Evolutionary conservation across 2,329 filamentous ascomycete species (phyloP), one percentile per base, ranked within the genome.

Genomic region (Penicillium sp.): DNA sequence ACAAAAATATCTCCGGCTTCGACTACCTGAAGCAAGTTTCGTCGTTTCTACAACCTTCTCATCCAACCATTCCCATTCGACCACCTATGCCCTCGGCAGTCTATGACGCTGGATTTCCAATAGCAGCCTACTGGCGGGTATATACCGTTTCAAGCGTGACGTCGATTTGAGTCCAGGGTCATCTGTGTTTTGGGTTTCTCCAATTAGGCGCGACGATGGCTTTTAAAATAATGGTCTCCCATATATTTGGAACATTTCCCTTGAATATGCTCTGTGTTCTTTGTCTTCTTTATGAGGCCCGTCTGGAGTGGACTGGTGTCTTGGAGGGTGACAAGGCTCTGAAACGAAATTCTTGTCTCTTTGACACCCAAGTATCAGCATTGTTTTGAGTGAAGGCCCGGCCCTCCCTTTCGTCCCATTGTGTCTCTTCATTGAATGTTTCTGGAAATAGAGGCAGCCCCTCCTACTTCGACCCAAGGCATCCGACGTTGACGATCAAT

Each of bases 241-340:
- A 33, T 48, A 50, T 50, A 53, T 50, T 29, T 51, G 41, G 32
- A 34, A 47, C 46, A 16, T 15, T 40, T 32, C 33, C 47, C 19
- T 32, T 32, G 33, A 23, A 7, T 30, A 36, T 38, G 13, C 19
- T 36, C 17, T 28, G 15, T 19, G 19, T 25, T 41, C 15, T 39
- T 39, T 31, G 18, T 41, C 34, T 27, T 27, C 4, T 29, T 14
- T 13, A 23, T 21, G 14, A 39, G 27, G 16, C 35, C 13, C 28
- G 26, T 42, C 21, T 31, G 5, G 31, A 27, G 21, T 26, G 27
- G 20, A 16, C 21, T 37, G 39, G 16, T 34, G 33, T 19, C 21
- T 34, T 40, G 25, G 30, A 41, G n/a, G n/a, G n/a, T n/a, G n/a
- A n/a, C n/a, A n/a, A n/a, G n/a, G n/a, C n/a, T n/a, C n/a, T n/a